Percentiles rank a stretch among this genome's conserved stretches.
Evolutionary conservation across 192 early-diverging fungal genomes (phyloP).

Genomic region (Oehlia diaphana): DNA sequence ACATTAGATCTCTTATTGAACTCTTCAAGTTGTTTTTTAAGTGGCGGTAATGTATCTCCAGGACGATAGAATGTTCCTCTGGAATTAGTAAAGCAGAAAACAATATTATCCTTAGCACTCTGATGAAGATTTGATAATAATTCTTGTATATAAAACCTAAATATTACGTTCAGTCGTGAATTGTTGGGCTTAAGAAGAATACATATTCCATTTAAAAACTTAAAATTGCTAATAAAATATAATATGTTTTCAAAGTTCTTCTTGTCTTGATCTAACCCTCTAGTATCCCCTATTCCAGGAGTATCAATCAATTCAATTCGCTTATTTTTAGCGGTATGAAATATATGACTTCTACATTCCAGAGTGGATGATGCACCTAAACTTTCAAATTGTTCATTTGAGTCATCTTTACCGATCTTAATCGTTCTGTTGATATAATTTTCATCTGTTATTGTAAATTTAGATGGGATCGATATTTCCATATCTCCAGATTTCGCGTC

Average conservation of each 20-base stretch:
- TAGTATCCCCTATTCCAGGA: slow-evolving; percentile 34
- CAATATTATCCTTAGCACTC: slow-evolving; percentile 33
- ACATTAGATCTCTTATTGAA: slow-evolving; percentile 2
- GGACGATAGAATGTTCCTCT: slow-evolving; percentile 14
- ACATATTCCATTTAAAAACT: too few species aligned
- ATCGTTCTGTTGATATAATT: too few species aligned
- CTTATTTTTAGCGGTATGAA: too few species aligned
- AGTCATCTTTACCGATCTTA: too few species aligned
- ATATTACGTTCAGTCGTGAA: slow-evolving; percentile 20
- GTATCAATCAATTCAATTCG: slow-evolving; percentile 38
- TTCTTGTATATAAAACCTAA: slow-evolving; percentile 34
- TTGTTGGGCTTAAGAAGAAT: slow-evolving; percentile 25
- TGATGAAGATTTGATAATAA: slow-evolving; percentile 31
- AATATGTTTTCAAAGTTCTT: too few species aligned
- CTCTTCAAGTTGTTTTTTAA: slow-evolving; percentile 24
- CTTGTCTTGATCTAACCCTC: slow-evolving; percentile 28
- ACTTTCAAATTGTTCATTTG: too few species aligned
- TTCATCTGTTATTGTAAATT: too few species aligned
- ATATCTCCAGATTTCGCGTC: too few species aligned
- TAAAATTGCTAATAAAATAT: too few species aligned
- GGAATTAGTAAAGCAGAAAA: slow-evolving; percentile 36
- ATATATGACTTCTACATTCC: too few species aligned
- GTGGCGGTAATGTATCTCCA: not conserved
- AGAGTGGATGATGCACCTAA: too few species aligned
- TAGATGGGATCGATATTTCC: too few species aligned